phyloP scores from a whole-genome alignment of 257 asterid genomes.

The Knoxia roxburghii region DNA sequence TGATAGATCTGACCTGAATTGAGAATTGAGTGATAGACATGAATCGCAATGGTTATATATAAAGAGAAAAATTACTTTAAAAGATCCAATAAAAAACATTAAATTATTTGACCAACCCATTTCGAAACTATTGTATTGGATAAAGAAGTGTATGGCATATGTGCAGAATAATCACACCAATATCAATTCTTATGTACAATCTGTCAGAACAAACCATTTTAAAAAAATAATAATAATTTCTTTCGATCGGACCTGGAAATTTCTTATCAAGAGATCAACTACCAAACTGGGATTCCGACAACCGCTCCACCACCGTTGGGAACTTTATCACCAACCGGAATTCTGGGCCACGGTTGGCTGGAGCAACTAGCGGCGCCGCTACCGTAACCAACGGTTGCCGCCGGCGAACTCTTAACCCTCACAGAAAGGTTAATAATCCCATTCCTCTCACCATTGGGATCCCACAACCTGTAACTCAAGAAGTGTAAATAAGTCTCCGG shows the following conservation, averaged over 20 bases:
- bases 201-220: neutral
- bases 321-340: conserved; percentile 16
- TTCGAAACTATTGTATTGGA: too few species aligned
- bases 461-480: conserved; percentile 74
- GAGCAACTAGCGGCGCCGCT: conserved; percentile 25
- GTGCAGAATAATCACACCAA: too few species aligned
- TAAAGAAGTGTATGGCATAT: too few species aligned
- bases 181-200: neutral
- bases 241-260: neutral
- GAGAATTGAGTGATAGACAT: too few species aligned
- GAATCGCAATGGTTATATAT: too few species aligned
- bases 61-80: too few species aligned
- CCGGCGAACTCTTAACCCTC: conserved; percentile 28
- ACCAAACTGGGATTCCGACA: conserved; percentile 57
- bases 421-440: conserved; percentile 75
- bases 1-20: too few species aligned
- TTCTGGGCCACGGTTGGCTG: conserved; percentile 23
- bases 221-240: neutral
- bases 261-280: neutral
- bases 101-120: too few species aligned
- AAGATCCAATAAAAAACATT: too few species aligned
- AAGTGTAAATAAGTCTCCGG: conserved; percentile 61
- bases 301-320: conserved; percentile 33
- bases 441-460: conserved; percentile 43
- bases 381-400: neutral